Conservation (phyloP, 2,329 filamentous ascomycete genomes). For the Cercospora canescens region DNA sequence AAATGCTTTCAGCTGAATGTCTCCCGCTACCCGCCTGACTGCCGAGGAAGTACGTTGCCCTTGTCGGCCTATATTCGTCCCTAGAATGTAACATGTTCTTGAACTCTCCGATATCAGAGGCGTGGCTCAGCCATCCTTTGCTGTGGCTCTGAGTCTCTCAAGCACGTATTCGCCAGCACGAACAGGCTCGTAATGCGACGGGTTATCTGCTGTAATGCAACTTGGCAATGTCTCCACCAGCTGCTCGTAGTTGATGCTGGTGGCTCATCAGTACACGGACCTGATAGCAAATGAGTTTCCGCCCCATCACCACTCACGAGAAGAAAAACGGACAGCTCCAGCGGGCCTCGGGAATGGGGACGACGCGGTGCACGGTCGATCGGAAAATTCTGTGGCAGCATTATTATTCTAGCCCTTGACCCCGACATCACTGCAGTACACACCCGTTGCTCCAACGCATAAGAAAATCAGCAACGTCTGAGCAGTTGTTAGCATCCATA, state of each 20-base stretch:
- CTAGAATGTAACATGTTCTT: too few species aligned
- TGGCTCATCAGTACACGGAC: background rate
- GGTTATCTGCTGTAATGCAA: conserved; percentile 37
- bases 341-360: conserved; percentile 40
- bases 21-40: too few species aligned
- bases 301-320: conserved; percentile 32
- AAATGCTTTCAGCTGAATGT: too few species aligned
- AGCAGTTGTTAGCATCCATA: conserved; percentile 24
- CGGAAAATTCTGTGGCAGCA: conserved; percentile 37
- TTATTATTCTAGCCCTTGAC: background rate
- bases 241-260: conserved; percentile 4
- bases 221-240: conserved; percentile 35
- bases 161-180: conserved; percentile 41
- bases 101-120: background rate
- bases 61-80: too few species aligned
- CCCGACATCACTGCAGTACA: background rate
- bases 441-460: conserved; percentile 48
- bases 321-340: conserved; percentile 52
- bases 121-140: conserved; percentile 8
- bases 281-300: background rate
- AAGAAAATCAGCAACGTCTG: conserved; percentile 54
- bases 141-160: conserved; percentile 32
- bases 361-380: conserved; percentile 48
- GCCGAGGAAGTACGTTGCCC: too few species aligned
- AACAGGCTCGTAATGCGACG: conserved; percentile 36